Percentiles rank a stretch among this genome's conserved stretches.
Evolutionary conservation across 164 flowering plant species (phyloP).

Genomic region (Annona squamosa): DNA sequence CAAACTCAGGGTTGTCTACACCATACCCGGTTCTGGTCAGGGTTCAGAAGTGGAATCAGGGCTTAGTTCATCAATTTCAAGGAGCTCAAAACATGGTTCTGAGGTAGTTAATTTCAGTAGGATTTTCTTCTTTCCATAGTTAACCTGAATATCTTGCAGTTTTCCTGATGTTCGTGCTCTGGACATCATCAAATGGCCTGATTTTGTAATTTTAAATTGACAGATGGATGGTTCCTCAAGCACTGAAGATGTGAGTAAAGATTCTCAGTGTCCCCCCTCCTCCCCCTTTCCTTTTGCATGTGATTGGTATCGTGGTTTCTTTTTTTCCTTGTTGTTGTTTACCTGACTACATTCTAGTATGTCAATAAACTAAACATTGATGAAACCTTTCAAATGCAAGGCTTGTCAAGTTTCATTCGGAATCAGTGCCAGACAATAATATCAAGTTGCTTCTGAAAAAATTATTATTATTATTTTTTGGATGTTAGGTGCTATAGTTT

Average conservation of each 20-base stretch:
- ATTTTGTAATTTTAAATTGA: conserved; percentile 2
- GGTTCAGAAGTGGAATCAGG: conserved; percentile 30
- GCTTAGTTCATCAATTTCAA: conserved; percentile 2
- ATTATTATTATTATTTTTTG: no score
- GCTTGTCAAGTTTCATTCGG: no score
- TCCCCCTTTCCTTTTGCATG: background rate
- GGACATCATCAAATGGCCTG: background rate
- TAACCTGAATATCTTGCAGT: background rate
- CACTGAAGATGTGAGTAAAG: conserved; percentile 11
- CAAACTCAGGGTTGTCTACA: conserved; percentile 71
- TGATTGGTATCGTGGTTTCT: background rate
- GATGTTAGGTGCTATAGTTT: no score
- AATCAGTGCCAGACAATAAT: no score
- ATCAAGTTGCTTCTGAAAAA: background rate
- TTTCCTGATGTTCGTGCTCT: background rate
- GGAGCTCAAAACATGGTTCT: conserved; percentile 22
- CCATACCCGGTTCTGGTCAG: conserved; percentile 18
- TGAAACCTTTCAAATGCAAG: background rate
- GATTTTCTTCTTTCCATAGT: conserved; percentile 15
- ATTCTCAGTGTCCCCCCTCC: background rate
- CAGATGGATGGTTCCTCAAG: conserved; percentile 13
- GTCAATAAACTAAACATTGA: background rate
- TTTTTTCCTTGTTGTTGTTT: background rate
- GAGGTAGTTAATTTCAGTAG: conserved; percentile 36
- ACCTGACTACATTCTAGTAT: background rate